Conservation (phyloP, 345 rosid species). For the Syzygium aqueum region DNA sequence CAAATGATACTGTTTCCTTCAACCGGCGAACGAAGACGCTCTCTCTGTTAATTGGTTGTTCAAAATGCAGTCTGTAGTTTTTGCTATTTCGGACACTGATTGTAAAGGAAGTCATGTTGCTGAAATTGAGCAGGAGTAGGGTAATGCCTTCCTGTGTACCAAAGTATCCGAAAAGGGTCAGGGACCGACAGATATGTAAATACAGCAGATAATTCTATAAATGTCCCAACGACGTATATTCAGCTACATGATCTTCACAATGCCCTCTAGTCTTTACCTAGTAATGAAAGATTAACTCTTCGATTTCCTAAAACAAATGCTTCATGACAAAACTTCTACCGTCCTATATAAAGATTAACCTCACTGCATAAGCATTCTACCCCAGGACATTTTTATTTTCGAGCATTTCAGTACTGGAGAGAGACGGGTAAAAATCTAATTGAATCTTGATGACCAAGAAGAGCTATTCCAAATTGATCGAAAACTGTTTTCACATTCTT, state of each 20-base stretch:
- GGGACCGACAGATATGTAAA: background rate
- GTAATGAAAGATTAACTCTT: background rate
- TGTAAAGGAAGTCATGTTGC: constrained; percentile 49
- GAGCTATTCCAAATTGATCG: background rate
- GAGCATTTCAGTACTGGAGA: background rate
- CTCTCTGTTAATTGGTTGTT: constrained; percentile 9
- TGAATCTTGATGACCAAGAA: background rate
- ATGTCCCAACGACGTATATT: background rate
- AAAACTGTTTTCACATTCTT: background rate
- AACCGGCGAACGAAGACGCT: constrained; percentile 28
- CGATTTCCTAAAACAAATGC: background rate
- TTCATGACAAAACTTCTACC: background rate
- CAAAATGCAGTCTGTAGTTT: constrained; percentile 18
- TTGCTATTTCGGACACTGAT: constrained; percentile 37
- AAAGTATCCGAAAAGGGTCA: background rate
- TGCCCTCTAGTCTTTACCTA: background rate
- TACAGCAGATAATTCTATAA: background rate
- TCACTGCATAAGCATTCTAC: background rate
- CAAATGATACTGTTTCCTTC: constrained; percentile 52
- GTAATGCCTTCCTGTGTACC: constrained; percentile 65
- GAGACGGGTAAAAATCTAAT: background rate
- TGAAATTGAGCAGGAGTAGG: constrained; percentile 69
- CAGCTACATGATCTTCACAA: background rate
- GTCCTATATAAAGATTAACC: background rate
- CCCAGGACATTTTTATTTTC: background rate